Percentiles rank a stretch among this genome's conserved stretches.
Conservation (phyloP, 2,329 filamentous ascomycete species). For the Lasiodiplodia hormozganensis region DNA sequence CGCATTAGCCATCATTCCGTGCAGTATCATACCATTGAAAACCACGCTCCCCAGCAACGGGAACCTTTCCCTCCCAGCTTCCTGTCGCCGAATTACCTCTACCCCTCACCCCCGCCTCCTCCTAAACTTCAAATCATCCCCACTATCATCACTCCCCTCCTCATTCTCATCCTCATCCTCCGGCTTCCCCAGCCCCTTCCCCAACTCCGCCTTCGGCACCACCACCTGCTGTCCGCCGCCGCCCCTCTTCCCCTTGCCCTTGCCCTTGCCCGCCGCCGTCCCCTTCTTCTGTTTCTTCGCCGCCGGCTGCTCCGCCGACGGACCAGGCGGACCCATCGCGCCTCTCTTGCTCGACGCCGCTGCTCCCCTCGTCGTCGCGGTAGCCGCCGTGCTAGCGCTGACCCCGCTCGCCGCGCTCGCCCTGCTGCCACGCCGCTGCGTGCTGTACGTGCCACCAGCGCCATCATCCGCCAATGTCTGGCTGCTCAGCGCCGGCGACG, state of each 20-base stretch:
- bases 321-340: conserved; percentile 33
- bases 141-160: conserved; percentile 59
- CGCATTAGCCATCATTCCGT: no score
- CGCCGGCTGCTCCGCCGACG: conserved; percentile 36
- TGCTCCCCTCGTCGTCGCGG: conserved; percentile 10
- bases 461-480: conserved; percentile 33
- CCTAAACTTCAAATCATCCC: conserved; percentile 63
- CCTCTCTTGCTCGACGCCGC: conserved; percentile 37
- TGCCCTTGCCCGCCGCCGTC: neutral
- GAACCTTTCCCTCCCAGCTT: no score
- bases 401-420: conserved; percentile 38
- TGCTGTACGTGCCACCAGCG: conserved; percentile 32
- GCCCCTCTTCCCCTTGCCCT: conserved; percentile 24
- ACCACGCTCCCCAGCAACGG: no score
- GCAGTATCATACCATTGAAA: no score
- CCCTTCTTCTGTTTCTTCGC: conserved; percentile 28
- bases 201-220: conserved; percentile 40
- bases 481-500: neutral
- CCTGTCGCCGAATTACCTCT: neutral
- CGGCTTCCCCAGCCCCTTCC: neutral
- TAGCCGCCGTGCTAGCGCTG: conserved; percentile 31
- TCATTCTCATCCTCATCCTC: conserved; percentile 38
- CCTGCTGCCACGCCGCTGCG: conserved; percentile 34
- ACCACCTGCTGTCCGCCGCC: conserved; percentile 30
- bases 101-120: conserved; percentile 51